Conservation (phyloP, 148 eudicot species). For the Cornus kousa region DNA sequence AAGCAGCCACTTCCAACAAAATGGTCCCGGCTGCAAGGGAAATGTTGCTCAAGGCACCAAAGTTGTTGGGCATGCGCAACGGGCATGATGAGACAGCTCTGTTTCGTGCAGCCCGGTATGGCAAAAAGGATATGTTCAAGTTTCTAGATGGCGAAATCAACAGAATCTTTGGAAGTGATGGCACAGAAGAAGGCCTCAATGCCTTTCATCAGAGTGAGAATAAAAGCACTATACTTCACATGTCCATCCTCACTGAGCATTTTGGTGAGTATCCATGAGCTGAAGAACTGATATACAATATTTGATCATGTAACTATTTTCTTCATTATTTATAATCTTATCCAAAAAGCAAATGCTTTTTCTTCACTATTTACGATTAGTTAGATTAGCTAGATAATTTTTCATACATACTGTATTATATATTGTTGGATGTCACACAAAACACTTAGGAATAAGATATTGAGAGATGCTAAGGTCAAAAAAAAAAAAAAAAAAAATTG, state of each 20-base stretch:
- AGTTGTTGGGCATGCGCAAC: neutral
- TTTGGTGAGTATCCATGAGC: slow-evolving; percentile 2
- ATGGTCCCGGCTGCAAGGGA: neutral
- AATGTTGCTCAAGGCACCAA: neutral
- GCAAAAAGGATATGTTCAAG: neutral
- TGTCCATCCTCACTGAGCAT: neutral
- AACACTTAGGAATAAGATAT: no score
- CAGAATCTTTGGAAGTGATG: neutral
- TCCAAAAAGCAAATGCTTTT: no score
- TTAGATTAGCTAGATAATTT: no score
- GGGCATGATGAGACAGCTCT: slow-evolving; percentile 6
- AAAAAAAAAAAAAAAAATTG: no score
- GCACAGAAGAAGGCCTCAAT: neutral
- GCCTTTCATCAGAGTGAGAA: neutral
- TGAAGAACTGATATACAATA: no score
- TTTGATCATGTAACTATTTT: no score
- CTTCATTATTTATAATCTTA: no score
- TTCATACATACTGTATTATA: no score
- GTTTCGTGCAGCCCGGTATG: slow-evolving; percentile 1
- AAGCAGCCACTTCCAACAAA: neutral
- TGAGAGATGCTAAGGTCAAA: no score
- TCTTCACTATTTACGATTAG: no score
- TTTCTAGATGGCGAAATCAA: slow-evolving; percentile 2
- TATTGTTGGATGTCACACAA: no score
- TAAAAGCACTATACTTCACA: slow-evolving; percentile 3